Evolutionary conservation across 2,329 filamentous ascomycete species (phyloP).

Genomic region (Chaetomiaceae sp.): DNA sequence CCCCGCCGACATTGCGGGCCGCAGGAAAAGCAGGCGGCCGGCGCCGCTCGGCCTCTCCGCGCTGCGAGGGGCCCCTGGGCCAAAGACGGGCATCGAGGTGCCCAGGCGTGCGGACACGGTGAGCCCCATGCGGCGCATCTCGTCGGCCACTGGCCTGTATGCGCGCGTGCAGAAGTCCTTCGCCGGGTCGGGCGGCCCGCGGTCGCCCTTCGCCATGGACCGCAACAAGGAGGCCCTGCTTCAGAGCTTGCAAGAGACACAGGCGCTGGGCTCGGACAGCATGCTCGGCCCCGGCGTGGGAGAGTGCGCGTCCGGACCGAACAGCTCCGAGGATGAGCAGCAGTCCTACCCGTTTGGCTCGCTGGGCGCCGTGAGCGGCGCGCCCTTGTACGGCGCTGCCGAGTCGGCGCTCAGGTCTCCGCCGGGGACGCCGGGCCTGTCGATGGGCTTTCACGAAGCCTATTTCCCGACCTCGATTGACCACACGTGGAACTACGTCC

Average conservation of each 20-base stretch:
- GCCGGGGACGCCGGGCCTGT: conserved; percentile 46
- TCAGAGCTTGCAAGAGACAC: conserved; percentile 35
- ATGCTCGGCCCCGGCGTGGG: conserved; percentile 27
- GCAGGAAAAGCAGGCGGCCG: conserved; percentile 45
- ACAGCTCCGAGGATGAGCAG: conserved; percentile 36
- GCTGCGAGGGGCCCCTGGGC: conserved; percentile 37
- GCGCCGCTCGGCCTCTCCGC: conserved; percentile 43
- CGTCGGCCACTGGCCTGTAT: conserved; percentile 42
- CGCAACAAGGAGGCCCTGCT: conserved; percentile 40
- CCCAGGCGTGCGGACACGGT: conserved; percentile 39
- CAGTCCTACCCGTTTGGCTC: conserved; percentile 24
- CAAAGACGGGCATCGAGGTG: conserved; percentile 45
- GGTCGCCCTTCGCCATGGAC: conserved; percentile 40
- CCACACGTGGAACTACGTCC: conserved; percentile 30
- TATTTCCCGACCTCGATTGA: conserved; percentile 33
- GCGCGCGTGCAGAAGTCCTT: conserved; percentile 38
- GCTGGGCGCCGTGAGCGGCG: conserved; percentile 11
- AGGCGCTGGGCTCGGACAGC: conserved; percentile 34
- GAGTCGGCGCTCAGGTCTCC: conserved; percentile 46
- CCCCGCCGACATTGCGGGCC: conserved; percentile 47
- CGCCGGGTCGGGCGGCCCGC: conserved; percentile 29
- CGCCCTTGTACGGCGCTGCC: conserved; percentile 25
- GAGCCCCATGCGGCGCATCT: conserved; percentile 48
- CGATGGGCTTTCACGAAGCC: conserved; percentile 36
- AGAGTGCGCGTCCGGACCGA: conserved; percentile 36